Percentiles rank a stretch among this genome's conserved stretches.
Evolutionary conservation across 306 rosid species (phyloP).

Genomic region (Prunus padus): DNA sequence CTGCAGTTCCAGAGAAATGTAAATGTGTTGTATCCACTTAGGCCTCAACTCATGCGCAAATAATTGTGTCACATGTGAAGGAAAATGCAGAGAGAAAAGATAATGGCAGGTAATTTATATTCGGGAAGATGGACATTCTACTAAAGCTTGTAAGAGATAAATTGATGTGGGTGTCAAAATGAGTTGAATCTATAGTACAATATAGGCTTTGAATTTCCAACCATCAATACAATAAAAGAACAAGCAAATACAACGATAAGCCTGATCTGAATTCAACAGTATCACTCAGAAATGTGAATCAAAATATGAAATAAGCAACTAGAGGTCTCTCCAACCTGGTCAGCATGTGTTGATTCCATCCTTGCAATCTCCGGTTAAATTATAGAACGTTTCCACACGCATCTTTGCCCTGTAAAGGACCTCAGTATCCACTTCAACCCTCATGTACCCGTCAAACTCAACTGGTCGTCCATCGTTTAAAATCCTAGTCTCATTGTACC

Average conservation of each 20-base stretch:
- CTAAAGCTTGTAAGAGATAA: slow-evolving; percentile 7
- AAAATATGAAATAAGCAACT: slow-evolving; percentile 23
- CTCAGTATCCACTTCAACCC: slow-evolving; percentile 96
- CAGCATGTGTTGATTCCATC: slow-evolving; percentile 93
- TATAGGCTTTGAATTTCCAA: slow-evolving; percentile 36
- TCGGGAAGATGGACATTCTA: slow-evolving; percentile 18
- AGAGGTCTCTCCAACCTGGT: slow-evolving; percentile 40
- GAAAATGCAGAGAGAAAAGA: background rate
- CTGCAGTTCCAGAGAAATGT: background rate
- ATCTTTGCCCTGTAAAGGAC: slow-evolving; percentile 87
- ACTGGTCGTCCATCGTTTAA: slow-evolving; percentile 77
- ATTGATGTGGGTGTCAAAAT: slow-evolving; percentile 18
- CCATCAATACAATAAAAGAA: slow-evolving; percentile 45
- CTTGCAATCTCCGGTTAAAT: slow-evolving; percentile 93
- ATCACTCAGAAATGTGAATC: slow-evolving; percentile 39
- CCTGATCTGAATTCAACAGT: slow-evolving; percentile 33
- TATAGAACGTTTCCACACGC: slow-evolving; percentile 81
- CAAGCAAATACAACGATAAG: slow-evolving; percentile 37
- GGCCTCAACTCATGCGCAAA: background rate
- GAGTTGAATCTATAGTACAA: slow-evolving; percentile 34
- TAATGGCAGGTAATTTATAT: slow-evolving; percentile 11
- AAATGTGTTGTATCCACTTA: background rate
- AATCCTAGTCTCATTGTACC: slow-evolving; percentile 76
- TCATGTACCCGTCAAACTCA: slow-evolving; percentile 98
- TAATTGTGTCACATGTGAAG: background rate